Base-by-base conservation (phyloP, 2,329 filamentous ascomycete genomes). In the Byssothecium circinans region DNA sequence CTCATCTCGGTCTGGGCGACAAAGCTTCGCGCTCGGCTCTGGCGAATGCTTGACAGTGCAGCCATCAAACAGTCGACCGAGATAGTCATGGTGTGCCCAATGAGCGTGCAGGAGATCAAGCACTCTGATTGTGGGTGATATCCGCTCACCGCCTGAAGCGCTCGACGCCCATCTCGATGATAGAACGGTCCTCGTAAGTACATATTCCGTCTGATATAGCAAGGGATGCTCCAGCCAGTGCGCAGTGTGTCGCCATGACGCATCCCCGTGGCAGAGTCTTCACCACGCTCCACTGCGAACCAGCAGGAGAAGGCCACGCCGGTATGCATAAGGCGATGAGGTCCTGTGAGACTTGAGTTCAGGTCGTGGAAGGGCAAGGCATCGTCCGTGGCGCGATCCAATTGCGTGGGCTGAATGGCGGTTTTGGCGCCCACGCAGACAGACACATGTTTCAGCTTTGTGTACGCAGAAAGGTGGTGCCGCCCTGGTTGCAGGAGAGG, bases 381-480 rank as follows among this genome's bases (percentile, higher is more conserved):
- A 32, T 35, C 29, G 45, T 30, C 33, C 27, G 46, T 20, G 32
- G 43, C 42, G 46, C 43, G 38, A 47, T 47, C 46, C 47, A 41
- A 37, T 38, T 18, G 11, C 4, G 41, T 30, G 14, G 20, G 44
- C 29, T 49, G 45, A 47, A 49, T 49, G 23, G 39, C 23, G 23
- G 27, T 15, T 44, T 45, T 51, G 51, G 41, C 47, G 47, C 48
- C 45, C 45, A 32, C 36, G 39, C 32, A 42, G 34, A 25, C 19
- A 12, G 19, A 23, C 40, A 12, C 27, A 8, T 32, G 50, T 56
- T 54, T 52, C 54, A 57, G 54, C 50, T 43, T 50, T 23, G 53
- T 35, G 49, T 39, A n/a, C n/a, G 39, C 41, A 35, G 15, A 38
- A 8, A 41, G 22, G 18, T n/a, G 44, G 30, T 14, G n/a, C n/a